A percentile compares a stretch with the other conserved stretches of the same genome.
phyloP scores from a whole-genome alignment of 2,329 filamentous ascomycete species.

The Rhinocladiella mackenziei region DNA sequence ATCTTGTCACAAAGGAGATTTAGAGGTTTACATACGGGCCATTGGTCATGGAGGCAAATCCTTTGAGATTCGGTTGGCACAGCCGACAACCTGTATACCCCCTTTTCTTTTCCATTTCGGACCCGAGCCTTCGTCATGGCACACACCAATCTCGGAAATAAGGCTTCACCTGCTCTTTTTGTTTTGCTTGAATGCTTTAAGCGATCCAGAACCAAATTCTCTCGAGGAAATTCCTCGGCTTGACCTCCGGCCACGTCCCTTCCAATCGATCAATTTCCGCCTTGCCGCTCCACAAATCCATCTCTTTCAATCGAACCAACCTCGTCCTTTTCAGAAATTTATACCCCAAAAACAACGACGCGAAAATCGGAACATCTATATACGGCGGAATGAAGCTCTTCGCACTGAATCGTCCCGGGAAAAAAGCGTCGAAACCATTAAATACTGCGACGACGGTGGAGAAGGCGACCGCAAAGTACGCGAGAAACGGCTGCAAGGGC shows the following conservation, averaged over 20 bases:
- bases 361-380: conserved; percentile 41
- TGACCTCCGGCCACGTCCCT: conserved; percentile 8
- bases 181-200: too few species aligned
- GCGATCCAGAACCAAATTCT: conserved; percentile 3
- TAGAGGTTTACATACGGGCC: too few species aligned
- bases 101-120: too few species aligned
- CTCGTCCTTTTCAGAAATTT: conserved; percentile 24
- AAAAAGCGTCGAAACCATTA: conserved; percentile 54
- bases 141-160: neutral
- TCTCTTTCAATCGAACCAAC: conserved; percentile 21
- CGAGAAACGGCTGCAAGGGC: conserved; percentile 51
- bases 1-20: too few species aligned
- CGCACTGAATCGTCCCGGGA: conserved; percentile 34
- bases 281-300: conserved; percentile 31
- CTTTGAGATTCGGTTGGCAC: too few species aligned
- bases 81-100: too few species aligned
- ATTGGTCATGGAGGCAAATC: too few species aligned
- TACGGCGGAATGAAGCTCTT: conserved; percentile 48
- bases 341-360: conserved; percentile 34
- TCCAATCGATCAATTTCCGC: conserved; percentile 28
- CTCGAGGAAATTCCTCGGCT: conserved; percentile 16
- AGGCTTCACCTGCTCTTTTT: too few species aligned
- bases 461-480: conserved; percentile 56
- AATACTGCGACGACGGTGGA: conserved; percentile 58
- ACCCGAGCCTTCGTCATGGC: too few species aligned